phyloP scores from a whole-genome alignment of 306 rosid species.

The Trifolium dubium region DNA sequence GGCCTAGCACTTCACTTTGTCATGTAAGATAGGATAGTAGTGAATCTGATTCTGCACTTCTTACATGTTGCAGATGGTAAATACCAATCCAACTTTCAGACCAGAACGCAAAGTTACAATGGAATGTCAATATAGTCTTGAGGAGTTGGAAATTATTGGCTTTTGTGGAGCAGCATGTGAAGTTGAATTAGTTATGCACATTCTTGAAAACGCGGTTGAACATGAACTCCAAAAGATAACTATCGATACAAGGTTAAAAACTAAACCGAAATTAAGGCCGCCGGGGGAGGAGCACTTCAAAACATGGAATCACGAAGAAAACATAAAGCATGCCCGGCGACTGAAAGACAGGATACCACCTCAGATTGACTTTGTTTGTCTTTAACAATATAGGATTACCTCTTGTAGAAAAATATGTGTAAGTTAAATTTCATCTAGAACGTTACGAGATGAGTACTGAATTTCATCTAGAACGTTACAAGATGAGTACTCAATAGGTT shows the following conservation, averaged over 20 bases:
- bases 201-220: conserved; percentile 36
- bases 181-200: conserved; percentile 37
- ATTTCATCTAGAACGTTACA: background rate
- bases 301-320: conserved; percentile 41
- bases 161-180: conserved; percentile 47
- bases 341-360: conserved; percentile 35
- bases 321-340: conserved; percentile 33
- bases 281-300: background rate
- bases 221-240: conserved; percentile 45
- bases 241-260: conserved; percentile 45
- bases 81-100: conserved; percentile 25
- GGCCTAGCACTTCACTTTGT: background rate
- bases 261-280: conserved; percentile 27
- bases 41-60: background rate
- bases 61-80: conserved; percentile 43
- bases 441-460: background rate
- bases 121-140: conserved; percentile 29
- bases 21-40: no score
- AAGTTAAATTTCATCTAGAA: background rate
- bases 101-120: background rate
- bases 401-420: background rate
- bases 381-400: background rate
- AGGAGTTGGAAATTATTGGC: conserved; percentile 46
- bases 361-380: conserved; percentile 32
- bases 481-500: no score